Conservation (phyloP, 2,329 filamentous ascomycete genomes). For the Fusarium tricinctum region DNA sequence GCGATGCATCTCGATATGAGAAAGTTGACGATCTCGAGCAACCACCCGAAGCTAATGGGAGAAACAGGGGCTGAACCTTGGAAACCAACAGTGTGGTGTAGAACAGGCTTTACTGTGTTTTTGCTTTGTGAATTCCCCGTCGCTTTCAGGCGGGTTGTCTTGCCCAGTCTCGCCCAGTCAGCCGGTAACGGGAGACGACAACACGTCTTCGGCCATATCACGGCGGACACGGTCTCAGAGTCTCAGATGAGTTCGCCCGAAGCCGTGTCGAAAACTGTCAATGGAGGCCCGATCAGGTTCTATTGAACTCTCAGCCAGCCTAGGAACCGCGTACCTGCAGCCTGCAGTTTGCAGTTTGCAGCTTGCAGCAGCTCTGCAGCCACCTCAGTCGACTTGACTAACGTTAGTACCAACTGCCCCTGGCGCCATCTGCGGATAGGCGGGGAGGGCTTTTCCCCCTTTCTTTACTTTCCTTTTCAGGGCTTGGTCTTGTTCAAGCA, state of each 20-base stretch:
- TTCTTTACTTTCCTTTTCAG: slow-evolving; percentile 44
- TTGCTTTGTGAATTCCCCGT: slow-evolving; percentile 3
- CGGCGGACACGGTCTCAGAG: slow-evolving; percentile 25
- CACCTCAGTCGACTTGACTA: slow-evolving; percentile 20
- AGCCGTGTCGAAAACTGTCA: background rate
- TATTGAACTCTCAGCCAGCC: slow-evolving; percentile 5
- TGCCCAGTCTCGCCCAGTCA: background rate
- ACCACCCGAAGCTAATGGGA: slow-evolving; percentile 24
- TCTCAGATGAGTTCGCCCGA: slow-evolving; percentile 17
- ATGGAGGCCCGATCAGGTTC: background rate
- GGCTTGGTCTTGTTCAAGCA: slow-evolving; percentile 21
- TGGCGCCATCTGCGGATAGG: slow-evolving; percentile 42
- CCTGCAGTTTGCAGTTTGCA: slow-evolving; percentile 43
- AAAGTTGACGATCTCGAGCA: slow-evolving; percentile 36
- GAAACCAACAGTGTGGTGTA: slow-evolving; percentile 34
- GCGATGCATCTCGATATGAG: slow-evolving; percentile 38
- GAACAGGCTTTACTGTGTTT: slow-evolving; percentile 34
- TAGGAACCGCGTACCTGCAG: slow-evolving; percentile 45
- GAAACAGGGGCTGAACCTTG: slow-evolving; percentile 21
- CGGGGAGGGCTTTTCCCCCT: slow-evolving; percentile 35
- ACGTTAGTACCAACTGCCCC: slow-evolving; percentile 22
- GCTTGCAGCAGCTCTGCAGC: slow-evolving; percentile 19
- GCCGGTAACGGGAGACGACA: slow-evolving; percentile 10
- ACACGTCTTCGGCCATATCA: slow-evolving; percentile 31
- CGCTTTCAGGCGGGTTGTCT: slow-evolving; percentile 23